These are phyloP conservation scores for Hyphopichia burtonii DNA, from an alignment of 1,139 yeast species.

Conservation along the genomic window DNA sequence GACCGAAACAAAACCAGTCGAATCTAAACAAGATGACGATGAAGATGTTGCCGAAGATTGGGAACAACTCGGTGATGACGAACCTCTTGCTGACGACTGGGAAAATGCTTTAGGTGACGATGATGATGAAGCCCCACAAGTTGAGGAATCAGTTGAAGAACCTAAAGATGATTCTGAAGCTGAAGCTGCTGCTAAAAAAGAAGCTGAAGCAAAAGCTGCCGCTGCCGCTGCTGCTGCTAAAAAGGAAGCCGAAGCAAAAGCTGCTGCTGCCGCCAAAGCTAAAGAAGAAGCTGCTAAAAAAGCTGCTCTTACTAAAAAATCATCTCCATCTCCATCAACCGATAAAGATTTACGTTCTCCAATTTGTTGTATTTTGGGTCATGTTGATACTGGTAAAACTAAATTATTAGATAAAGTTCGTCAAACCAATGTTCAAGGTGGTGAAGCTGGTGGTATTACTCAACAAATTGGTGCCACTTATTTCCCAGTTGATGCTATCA, in stretches of 20 bases:
- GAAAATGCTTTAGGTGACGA: constrained; percentile 16
- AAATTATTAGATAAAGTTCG: constrained; percentile 94
- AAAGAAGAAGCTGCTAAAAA: constrained; percentile 9
- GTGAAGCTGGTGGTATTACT: constrained; percentile 99
- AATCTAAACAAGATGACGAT: constrained; percentile 20
- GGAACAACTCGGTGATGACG: constrained; percentile 63
- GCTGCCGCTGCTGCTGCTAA: constrained; percentile 6
- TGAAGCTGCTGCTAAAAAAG: constrained; percentile 2
- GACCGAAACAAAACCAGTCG: constrained; percentile 11
- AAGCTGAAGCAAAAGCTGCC: constrained; percentile 12
- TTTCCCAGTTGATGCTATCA: constrained; percentile 94
- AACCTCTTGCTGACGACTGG: constrained; percentile 45
- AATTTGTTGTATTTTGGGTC: constrained; percentile 98
- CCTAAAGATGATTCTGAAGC: constrained; percentile 14
- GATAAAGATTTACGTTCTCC: constrained; percentile 85
- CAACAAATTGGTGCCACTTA: constrained; percentile 99
- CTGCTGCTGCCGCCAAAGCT: not conserved
- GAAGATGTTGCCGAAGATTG: constrained; percentile 62
- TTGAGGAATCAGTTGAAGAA: constrained; percentile 17
- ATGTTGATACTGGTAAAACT: constrained; percentile 99
- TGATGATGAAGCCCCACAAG: constrained; percentile 15
- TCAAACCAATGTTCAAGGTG: constrained; percentile 99
- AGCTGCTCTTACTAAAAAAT: constrained; percentile 18
- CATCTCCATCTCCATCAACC: constrained; percentile 14
- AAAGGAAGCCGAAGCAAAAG: constrained; percentile 11